phyloP scores from a whole-genome alignment of 305 asterid species.

The Salvia sclarea region DNA sequence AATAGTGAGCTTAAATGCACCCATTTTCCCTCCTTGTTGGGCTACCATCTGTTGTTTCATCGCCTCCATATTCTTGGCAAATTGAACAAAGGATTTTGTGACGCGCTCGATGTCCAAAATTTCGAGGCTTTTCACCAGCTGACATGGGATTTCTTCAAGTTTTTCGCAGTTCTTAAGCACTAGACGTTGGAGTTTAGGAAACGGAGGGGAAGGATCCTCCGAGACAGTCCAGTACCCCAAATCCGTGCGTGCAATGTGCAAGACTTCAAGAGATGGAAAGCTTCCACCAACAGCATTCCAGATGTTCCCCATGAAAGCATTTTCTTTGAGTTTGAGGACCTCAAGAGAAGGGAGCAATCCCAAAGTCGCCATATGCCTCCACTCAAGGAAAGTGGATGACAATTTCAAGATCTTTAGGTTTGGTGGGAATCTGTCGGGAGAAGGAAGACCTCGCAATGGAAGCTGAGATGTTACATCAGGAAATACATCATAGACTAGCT shows the following conservation, averaged over 20 bases:
- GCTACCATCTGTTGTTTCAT: conserved; percentile 6
- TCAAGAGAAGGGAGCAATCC: conserved; percentile 46
- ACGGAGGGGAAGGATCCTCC: conserved; percentile 22
- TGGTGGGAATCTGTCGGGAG: conserved; percentile 39
- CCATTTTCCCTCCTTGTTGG: neutral
- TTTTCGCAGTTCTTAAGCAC: conserved; percentile 41
- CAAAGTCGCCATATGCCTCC: conserved; percentile 47
- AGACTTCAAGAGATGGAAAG: conserved; percentile 45
- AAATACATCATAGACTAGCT: conserved; percentile 35
- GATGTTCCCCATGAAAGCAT: conserved; percentile 46
- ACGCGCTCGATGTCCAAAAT: conserved; percentile 37
- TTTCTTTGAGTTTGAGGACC: conserved; percentile 57
- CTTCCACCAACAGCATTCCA: conserved; percentile 46
- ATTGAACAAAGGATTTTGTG: conserved; percentile 29
- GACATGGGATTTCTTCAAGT: conserved; percentile 44
- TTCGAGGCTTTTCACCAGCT: conserved; percentile 37
- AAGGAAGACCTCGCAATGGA: conserved; percentile 39
- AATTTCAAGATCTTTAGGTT: conserved; percentile 41
- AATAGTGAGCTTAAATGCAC: conserved; percentile 27
- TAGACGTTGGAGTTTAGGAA: conserved; percentile 46
- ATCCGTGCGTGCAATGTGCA: conserved; percentile 47
- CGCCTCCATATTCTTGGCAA: conserved; percentile 39
- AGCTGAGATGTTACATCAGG: neutral
- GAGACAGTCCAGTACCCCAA: conserved; percentile 48
- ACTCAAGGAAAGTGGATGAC: conserved; percentile 39